Evolutionary conservation across 2,329 filamentous ascomycete species (phyloP).

Genomic region (Achaetomium macrosporum): DNA sequence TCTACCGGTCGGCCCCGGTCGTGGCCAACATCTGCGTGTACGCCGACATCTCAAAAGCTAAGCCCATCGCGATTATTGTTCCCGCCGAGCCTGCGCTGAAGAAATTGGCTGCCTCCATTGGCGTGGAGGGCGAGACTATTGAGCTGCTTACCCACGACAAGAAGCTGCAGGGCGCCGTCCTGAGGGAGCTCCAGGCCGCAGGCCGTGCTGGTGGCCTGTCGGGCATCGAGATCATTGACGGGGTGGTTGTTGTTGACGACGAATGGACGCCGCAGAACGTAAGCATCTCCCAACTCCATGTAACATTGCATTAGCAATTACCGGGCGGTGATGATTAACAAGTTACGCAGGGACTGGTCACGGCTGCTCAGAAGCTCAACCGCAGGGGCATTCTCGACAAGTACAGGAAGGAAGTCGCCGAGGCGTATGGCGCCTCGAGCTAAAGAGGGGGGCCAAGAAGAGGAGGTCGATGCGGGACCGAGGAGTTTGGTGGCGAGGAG

Average conservation of each 20-base stretch:
- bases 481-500: neutral
- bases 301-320: neutral
- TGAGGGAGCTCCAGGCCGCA: conserved; percentile 57
- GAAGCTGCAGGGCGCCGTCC: conserved; percentile 57
- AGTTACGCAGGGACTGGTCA: conserved; percentile 50
- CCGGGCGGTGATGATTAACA: conserved; percentile 1
- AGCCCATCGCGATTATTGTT: conserved; percentile 52
- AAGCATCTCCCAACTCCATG: conserved; percentile 31
- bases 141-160: conserved; percentile 64
- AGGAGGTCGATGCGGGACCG: neutral
- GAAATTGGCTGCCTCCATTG: conserved; percentile 42
- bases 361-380: conserved; percentile 68
- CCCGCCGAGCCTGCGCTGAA: conserved; percentile 51
- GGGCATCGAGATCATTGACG: conserved; percentile 65
- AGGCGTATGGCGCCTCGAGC: conserved; percentile 45
- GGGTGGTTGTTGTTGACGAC: conserved; percentile 64
- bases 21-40: conserved; percentile 54
- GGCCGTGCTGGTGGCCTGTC: conserved; percentile 58
- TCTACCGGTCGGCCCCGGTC: conserved; percentile 45
- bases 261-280: conserved; percentile 73
- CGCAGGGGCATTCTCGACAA: conserved; percentile 59
- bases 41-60: conserved; percentile 44
- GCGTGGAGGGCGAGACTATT: conserved; percentile 46
- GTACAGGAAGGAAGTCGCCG: conserved; percentile 56
- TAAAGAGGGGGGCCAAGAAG: neutral